phyloP scores from a whole-genome alignment of 106 monocot genomes.

The Dioscorea zingiberensis region DNA sequence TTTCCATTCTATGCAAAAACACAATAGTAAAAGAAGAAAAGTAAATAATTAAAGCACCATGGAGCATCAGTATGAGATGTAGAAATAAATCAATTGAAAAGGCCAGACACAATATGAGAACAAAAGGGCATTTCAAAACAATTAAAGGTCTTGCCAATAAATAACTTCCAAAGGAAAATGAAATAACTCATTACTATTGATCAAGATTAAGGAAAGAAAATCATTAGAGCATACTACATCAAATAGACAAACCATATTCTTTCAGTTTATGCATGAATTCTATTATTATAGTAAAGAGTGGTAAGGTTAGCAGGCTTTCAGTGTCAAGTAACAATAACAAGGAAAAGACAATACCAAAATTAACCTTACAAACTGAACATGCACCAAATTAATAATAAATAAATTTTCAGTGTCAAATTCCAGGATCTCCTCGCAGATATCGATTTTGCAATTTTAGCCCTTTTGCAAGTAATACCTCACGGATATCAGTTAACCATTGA shows the following conservation, averaged over 20 bases:
- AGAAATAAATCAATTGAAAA: no score
- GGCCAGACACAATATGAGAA: not conserved
- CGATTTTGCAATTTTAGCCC: no score
- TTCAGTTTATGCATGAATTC: no score
- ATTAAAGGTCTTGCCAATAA: not conserved
- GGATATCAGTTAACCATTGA: not conserved
- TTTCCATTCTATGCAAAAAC: slow-evolving; percentile 63
- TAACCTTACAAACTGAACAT: not conserved
- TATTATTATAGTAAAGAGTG: no score
- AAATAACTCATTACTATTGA: not conserved
- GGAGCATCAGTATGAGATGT: not conserved
- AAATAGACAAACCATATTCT: no score
- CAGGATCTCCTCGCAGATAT: no score
- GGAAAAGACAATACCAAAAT: not conserved
- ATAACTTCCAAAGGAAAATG: not conserved
- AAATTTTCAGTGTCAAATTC: not conserved
- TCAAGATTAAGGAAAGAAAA: not conserved
- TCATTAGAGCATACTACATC: no score
- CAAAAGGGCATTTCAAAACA: not conserved
- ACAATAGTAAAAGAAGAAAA: not conserved
- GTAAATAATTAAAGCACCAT: not conserved
- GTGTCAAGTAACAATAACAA: not conserved
- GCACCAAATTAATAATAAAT: not conserved
- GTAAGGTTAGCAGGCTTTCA: no score
- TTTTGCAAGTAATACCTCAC: no score